Evolutionary conservation across 768 basidiomycete species (phyloP), one percentile per base, ranked within the genome.

Genomic region (Amanita rimosa): DNA sequence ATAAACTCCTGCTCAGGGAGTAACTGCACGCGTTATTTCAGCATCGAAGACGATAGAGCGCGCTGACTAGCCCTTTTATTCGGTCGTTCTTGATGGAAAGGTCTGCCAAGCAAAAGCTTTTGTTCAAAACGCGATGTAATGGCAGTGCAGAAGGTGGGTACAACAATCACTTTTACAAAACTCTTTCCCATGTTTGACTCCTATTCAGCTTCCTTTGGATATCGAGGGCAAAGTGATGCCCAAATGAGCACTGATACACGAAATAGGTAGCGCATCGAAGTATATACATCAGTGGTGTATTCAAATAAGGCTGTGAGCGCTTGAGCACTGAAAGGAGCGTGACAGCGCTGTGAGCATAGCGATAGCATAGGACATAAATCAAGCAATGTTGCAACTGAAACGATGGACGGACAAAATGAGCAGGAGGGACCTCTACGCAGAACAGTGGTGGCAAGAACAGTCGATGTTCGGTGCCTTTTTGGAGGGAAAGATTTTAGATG

Each of bases 401-500:
- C 10, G 29, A 48, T n/a, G 40, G 46, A 4, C 26, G 37, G 19
- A 13, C 22, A 24, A n/a, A 26, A 42, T 31, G 19, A 26, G 26
- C 26, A 39, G 6, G 11, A 21, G n/a, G 17, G 22, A 14, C 17
- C 13, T 11, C 10, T 26, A 46, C 35, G 17, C 40, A 33, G 36
- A 35, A 29, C 44, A 38, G 31, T 21, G 37, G 16, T 33, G 34
- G 19, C 9, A 34, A 39, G 49, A 49, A 37, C 29, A 16, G 49
- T 46, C 50, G 53, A 47, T 49, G 50, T 59, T 57, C 54, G 41
- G 38, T 50, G 53, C 49, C 54, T 55, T 52, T 54, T 54, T 35
- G 47, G 19, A 46, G 29, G 43, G n/a, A 51, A 45, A 55, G 46
- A 35, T 52, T 47, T 66, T 54, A 67, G 35, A 62, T 59, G 48